A percentile compares a stretch with the other conserved stretches of the same genome.
These are phyloP conservation scores for Cichorium intybus DNA, from an alignment of 140 eudicot genomes.

Conservation along the genomic window DNA sequence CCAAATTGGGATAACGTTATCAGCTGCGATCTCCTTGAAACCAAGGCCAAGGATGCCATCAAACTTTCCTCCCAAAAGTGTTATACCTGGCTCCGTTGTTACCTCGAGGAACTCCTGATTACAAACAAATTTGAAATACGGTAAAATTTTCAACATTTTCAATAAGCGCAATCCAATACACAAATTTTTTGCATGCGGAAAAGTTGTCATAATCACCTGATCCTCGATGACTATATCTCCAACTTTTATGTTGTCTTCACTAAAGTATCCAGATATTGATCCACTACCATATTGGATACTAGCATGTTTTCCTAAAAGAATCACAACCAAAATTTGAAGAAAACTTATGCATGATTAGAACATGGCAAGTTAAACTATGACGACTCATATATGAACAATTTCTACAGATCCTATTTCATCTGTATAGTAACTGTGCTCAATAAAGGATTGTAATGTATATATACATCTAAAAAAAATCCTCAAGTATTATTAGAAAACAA, in stretches of 20 bases:
- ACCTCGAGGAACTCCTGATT: conserved; percentile 42
- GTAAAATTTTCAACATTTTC: not conserved
- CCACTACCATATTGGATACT: conserved; percentile 65
- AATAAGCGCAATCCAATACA: not conserved
- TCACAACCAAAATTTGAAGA: not conserved
- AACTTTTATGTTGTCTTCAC: conserved; percentile 49
- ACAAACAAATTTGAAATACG: not conserved
- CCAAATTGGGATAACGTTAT: conserved; percentile 59
- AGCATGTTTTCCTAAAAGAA: conserved; percentile 51
- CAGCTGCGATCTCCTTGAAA: conserved; percentile 22
- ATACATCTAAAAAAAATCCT: no score
- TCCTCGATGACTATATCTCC: conserved; percentile 50
- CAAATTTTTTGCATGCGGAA: not conserved
- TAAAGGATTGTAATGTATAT: no score
- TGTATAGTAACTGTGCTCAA: not conserved
- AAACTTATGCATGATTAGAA: not conserved
- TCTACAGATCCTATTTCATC: not conserved
- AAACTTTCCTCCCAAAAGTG: conserved; percentile 33
- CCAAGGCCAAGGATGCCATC: conserved; percentile 41
- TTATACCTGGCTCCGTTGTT: conserved; percentile 45
- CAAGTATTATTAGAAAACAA: no score
- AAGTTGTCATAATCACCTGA: conserved; percentile 41
- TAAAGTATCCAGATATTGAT: conserved; percentile 69
- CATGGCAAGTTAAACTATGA: not conserved
- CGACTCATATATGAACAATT: not conserved